A percentile compares a stretch with the other conserved stretches of the same genome.
phyloP scores from a whole-genome alignment of 345 rosid species.

The Tarenaya hassleriana region DNA sequence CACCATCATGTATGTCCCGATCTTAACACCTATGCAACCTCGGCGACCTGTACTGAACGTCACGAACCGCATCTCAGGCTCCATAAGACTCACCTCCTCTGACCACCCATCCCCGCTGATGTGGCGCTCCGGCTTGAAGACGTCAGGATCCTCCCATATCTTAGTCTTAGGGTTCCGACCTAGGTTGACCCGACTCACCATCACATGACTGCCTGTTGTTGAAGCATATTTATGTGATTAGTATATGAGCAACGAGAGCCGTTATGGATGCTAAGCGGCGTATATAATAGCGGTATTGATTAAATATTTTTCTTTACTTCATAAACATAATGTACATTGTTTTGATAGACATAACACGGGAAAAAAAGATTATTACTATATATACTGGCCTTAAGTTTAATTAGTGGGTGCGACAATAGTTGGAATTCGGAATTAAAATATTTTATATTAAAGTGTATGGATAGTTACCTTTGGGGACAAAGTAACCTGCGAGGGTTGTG shows the following conservation, averaged over 20 bases:
- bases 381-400: no score
- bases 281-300: no score
- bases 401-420: no score
- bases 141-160: slow-evolving; percentile 15
- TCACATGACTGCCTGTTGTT: slow-evolving; percentile 30
- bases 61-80: slow-evolving; percentile 19
- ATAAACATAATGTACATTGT: no score
- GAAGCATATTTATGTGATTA: no score
- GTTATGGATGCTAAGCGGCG: no score
- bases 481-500: slow-evolving; percentile 33
- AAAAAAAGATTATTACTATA: no score
- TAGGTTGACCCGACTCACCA: slow-evolving; percentile 17
- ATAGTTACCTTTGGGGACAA: slow-evolving; percentile 36
- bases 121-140: slow-evolving; percentile 21
- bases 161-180: slow-evolving; percentile 21
- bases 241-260: no score
- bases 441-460: no score
- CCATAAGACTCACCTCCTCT: slow-evolving; percentile 15
- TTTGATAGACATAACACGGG: no score
- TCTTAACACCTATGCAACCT: neutral
- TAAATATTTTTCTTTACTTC: no score
- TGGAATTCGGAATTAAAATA: no score
- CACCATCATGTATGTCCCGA: neutral
- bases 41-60: slow-evolving; percentile 16
- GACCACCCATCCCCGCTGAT: neutral